phyloP scores from a whole-genome alignment of 1,284 basidiomycete species.

The Melampsora abietis-canadensis region DNA sequence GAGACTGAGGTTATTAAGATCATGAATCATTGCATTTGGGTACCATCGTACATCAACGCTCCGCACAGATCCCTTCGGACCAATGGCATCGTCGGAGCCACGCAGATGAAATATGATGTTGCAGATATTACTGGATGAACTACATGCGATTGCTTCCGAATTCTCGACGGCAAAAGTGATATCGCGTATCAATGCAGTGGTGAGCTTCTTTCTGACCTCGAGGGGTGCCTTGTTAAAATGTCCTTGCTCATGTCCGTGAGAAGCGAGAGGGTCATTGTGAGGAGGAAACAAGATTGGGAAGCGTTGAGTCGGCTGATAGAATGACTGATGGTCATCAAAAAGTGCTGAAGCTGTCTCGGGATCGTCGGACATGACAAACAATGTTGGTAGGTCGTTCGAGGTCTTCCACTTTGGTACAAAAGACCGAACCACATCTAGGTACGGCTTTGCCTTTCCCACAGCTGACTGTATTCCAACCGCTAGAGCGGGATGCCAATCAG shows the following conservation, averaged over 20 bases:
- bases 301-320: not conserved
- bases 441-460: not conserved
- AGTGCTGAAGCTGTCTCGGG: not conserved
- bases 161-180: slow-evolving; percentile 2
- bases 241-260: not conserved
- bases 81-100: slow-evolving; percentile 1
- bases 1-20: not conserved
- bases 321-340: not conserved
- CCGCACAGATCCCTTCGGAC: not conserved
- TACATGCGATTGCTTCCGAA: slow-evolving; percentile 1
- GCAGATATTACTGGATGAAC: slow-evolving; percentile 3
- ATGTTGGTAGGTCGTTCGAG: not conserved
- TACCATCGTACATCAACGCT: not conserved
- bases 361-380: slow-evolving; percentile 4
- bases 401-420: not conserved
- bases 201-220: not conserved
- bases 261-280: not conserved
- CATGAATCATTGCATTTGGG: not conserved
- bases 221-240: not conserved
- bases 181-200: not conserved
- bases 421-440: not conserved
- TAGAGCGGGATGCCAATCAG: not conserved
- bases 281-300: not conserved
- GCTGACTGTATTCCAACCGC: not conserved
- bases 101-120: not conserved